phyloP scores from a whole-genome alignment of 345 rosid species.

The Murraya paniculata region DNA sequence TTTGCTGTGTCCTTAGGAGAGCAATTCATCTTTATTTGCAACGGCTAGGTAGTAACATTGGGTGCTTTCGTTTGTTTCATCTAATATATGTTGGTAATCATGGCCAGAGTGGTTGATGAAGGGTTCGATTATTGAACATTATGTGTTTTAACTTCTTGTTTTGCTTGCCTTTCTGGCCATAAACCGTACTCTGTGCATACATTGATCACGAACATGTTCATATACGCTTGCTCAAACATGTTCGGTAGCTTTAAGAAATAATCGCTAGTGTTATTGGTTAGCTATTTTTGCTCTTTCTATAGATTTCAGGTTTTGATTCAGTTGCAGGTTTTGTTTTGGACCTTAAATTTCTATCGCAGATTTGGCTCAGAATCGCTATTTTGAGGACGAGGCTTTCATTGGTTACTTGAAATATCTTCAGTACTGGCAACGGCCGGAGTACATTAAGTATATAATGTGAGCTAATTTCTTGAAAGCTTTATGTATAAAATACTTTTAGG shows the following conservation, averaged over 20 bases:
- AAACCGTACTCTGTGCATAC: neutral
- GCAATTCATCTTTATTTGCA: neutral
- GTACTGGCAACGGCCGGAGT: constrained; percentile 96
- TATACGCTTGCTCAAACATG: neutral
- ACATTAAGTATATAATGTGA: constrained; percentile 87
- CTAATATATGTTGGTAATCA: neutral
- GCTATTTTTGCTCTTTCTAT: neutral
- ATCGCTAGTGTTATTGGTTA: neutral
- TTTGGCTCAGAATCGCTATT: constrained; percentile 97
- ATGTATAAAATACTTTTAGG: neutral
- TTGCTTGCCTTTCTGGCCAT: neutral
- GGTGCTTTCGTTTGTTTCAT: neutral
- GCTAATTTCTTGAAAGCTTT: constrained; percentile 19
- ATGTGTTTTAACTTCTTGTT: neutral
- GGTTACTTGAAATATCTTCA: constrained; percentile 96
- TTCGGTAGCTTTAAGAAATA: neutral
- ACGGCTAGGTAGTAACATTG: neutral
- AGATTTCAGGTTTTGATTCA: neutral
- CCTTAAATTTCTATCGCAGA: constrained; percentile 10
- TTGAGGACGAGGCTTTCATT: constrained; percentile 95
- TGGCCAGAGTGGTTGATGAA: neutral
- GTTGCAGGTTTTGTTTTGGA: neutral
- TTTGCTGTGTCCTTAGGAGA: neutral
- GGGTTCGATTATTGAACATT: neutral
- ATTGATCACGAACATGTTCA: neutral